Conservation (phyloP, 192 early-diverging fungal genomes). For the Umbelopsis vinacea region DNA sequence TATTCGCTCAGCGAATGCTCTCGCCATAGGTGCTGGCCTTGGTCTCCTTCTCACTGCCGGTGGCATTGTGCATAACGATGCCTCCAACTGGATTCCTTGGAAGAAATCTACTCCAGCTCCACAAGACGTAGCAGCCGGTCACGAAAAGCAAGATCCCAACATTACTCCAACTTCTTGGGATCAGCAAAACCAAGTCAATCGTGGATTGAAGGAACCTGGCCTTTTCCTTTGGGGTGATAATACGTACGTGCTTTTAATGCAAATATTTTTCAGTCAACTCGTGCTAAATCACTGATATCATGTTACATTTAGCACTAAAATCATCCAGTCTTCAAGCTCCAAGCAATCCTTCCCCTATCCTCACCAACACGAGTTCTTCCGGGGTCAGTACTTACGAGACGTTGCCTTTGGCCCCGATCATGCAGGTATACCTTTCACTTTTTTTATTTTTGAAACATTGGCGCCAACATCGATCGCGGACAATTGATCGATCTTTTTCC, state of each 20-base stretch:
- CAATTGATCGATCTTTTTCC: background rate
- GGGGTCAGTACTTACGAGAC: constrained; percentile 20
- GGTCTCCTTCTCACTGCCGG: constrained; percentile 4
- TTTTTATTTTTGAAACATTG: too few relatives aligned
- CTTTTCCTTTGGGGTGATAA: constrained; percentile 27
- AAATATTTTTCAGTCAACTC: too few relatives aligned
- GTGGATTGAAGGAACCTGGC: constrained; percentile 11
- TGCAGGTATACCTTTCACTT: constrained; percentile 13
- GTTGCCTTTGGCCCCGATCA: constrained; percentile 24
- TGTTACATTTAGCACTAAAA: background rate
- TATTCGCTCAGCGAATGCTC: background rate
- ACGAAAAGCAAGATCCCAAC: constrained; percentile 11
- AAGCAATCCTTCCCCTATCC: constrained; percentile 1
- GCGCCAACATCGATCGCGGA: too few relatives aligned
- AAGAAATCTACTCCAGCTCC: background rate
- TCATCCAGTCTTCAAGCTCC: constrained; percentile 10
- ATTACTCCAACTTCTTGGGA: constrained; percentile 22
- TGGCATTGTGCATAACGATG: constrained; percentile 18
- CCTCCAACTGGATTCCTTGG: constrained; percentile 6
- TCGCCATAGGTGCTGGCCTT: background rate
- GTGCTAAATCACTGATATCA: background rate
- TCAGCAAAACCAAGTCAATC: constrained; percentile 30
- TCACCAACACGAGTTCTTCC: constrained; percentile 15
- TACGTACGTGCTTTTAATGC: background rate
- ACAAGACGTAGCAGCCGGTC: background rate